phyloP scores from a whole-genome alignment of 345 rosid genomes.

The Zanthoxylum bungeanum region DNA sequence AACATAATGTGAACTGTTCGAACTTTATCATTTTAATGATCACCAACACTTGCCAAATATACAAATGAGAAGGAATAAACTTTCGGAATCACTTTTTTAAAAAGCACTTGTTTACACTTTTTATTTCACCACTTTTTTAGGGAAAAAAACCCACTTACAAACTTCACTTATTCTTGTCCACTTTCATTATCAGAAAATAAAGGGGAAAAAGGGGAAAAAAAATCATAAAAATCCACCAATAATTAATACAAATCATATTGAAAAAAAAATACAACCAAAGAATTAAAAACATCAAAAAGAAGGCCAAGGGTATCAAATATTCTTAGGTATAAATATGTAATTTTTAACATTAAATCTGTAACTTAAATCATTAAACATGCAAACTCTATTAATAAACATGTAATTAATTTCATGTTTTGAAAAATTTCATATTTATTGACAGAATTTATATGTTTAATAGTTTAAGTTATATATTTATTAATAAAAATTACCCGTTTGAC shows the following conservation, averaged over 20 bases:
- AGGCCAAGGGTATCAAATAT: too few relatives aligned
- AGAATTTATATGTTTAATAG: too few relatives aligned
- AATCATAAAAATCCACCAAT: neutral
- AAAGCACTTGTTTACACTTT: slow-evolving; percentile 14
- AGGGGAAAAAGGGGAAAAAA: neutral
- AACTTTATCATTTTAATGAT: neutral
- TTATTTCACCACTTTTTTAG: neutral
- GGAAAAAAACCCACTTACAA: neutral
- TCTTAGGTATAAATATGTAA: too few relatives aligned
- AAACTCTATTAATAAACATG: too few relatives aligned
- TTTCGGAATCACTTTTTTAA: neutral
- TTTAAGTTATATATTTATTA: too few relatives aligned
- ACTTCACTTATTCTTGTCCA: neutral
- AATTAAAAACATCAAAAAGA: neutral
- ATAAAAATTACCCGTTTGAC: too few relatives aligned
- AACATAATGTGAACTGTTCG: neutral
- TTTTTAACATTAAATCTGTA: too few relatives aligned
- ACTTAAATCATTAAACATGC: too few relatives aligned
- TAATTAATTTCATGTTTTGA: too few relatives aligned
- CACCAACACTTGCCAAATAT: neutral
- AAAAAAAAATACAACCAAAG: neutral
- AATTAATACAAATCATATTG: slow-evolving; percentile 6
- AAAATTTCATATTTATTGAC: too few relatives aligned
- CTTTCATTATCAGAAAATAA: neutral
- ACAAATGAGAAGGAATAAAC: neutral